Evolutionary conservation across 768 basidiomycete species (phyloP).

Genomic region (Termitomyces heimii): DNA sequence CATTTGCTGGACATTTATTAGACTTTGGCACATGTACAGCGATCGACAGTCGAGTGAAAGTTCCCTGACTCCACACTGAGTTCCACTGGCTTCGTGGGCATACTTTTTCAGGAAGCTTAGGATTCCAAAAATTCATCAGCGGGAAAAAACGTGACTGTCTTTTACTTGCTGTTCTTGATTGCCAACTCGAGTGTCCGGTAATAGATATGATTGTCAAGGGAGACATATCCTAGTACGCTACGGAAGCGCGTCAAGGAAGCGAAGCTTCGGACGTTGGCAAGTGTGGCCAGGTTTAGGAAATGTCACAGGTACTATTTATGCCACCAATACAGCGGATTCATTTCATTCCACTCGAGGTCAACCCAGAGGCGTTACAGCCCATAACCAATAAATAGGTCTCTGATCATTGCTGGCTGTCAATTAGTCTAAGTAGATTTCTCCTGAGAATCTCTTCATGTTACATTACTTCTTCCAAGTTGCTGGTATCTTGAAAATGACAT

Average conservation of each 20-base stretch:
- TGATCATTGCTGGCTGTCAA: background rate
- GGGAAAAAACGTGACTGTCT: too few relatives aligned
- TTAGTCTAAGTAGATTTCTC: background rate
- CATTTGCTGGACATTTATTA: too few relatives aligned
- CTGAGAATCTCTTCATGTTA: background rate
- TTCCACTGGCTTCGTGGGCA: too few relatives aligned
- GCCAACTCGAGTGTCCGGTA: too few relatives aligned
- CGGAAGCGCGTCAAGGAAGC: slow-evolving; percentile 45
- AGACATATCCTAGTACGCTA: slow-evolving; percentile 26
- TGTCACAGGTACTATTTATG: slow-evolving; percentile 9
- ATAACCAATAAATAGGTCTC: background rate
- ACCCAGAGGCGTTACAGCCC: slow-evolving; percentile 2
- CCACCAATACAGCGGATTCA: slow-evolving; percentile 8
- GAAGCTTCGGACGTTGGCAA: slow-evolving; percentile 6
- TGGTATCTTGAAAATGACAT: slow-evolving; percentile 63
- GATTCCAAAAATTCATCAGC: too few relatives aligned
- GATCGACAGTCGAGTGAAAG: too few relatives aligned
- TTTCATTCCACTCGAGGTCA: slow-evolving; percentile 10
- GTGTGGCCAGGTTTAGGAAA: slow-evolving; percentile 29
- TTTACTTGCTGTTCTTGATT: too few relatives aligned
- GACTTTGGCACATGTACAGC: too few relatives aligned
- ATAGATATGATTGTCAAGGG: too few relatives aligned
- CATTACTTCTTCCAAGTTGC: slow-evolving; percentile 62
- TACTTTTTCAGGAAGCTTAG: too few relatives aligned
- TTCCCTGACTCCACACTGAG: too few relatives aligned